Evolutionary conservation across 2,329 filamentous ascomycete species (phyloP), one percentile per base, ranked within the genome.

Genomic region (Lachnellula arida): DNA sequence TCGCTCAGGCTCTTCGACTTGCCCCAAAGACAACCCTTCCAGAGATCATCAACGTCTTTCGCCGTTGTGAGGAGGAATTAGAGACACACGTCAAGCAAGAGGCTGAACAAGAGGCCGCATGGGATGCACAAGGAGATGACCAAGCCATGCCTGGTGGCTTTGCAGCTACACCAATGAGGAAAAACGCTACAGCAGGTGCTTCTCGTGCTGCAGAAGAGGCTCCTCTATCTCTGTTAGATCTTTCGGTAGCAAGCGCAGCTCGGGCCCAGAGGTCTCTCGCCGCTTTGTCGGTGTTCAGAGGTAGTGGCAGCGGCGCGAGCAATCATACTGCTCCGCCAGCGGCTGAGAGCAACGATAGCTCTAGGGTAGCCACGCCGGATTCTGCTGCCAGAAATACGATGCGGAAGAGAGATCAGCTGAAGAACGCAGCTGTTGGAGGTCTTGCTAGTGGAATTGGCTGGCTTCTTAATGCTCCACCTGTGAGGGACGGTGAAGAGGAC

Each of bases 61-160:
- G 87, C 12, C 80, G 87, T 46, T 91, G 88, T 61, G 89, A 95
- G 67, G 86, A 90, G 64, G 88, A 93, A 68, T 81, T 90, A 50
- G 85, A 86, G 50, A 78, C 79, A 0, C 78, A 87, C 3, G 76
- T 89, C 14, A 80, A 80, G 49, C 80, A 84, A 35, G 88, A 93
- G 65, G 81, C 81, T 4, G 82, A 81, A 54, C 81, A 81, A 43
- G 89, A 91, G 65, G 75, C 79, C n/a, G 84, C 81, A 2, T 91
- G 88, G 79, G 86, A 91, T 65, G 79, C 83, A 12, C 78, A 79
- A 15, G 86, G 80, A 1, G 85, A 89, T 62, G 67, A 78, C 40
- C 76, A 78, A 55, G 70, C 80, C 2, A 76, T 84, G 68, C 82
- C 82, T 0, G 82, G 82, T 6, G 75, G 74, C 1, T 86, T 84